Evolutionary conservation across 768 basidiomycete genomes (phyloP), one percentile per base, ranked within the genome.

Genomic region (Rhizopogon salebrosus): DNA sequence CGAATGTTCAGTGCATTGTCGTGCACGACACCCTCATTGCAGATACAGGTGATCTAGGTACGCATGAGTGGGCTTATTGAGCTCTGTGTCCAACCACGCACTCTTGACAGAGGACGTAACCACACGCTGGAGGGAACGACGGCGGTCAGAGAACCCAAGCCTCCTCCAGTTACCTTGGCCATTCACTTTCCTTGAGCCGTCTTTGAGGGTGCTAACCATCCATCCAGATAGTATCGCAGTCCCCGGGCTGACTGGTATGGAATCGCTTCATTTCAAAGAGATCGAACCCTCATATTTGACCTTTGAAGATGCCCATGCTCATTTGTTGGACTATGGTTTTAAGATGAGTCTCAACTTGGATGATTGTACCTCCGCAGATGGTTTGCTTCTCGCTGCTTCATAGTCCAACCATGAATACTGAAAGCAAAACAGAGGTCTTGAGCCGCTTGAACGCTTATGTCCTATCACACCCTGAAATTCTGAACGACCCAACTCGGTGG

Each of bases 271-370:
- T 26, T 20, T 16, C n/a, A 16, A 18, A 14, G 22, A 46, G 23
- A 34, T 34, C 5, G 45, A 10, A 9, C 36, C 14, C 29, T 24
- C n/a, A 38, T 42, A 40, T 45, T 39, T 14, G 31, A 54, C 48
- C 27, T 0, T 48, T 27, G 31, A 37, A 87, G 91, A 93, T 65
- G 82, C 89, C 0, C 91, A 93, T 67, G 89, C 84, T 0, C 92
- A 94, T 63, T 69, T 92, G 18, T 62, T 92, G 31, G 74, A 80
- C 27, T 88, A 91, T 57, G 92, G 92, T 1, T 54, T 56, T 20
- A 85, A 82, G 66, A 73, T 72, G 67, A 77, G 85, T 50, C 78
- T 93, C 3, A 77, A 82, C 40, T 71, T 94, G 1, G 70, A 76
- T n/a, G 77, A 74, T 9, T 75, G 83, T 24, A 62, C 59, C 6